Percentiles rank a stretch among this genome's conserved stretches.
Conservation (phyloP, 140 eudicot species). For the Bidens hawaiensis region DNA sequence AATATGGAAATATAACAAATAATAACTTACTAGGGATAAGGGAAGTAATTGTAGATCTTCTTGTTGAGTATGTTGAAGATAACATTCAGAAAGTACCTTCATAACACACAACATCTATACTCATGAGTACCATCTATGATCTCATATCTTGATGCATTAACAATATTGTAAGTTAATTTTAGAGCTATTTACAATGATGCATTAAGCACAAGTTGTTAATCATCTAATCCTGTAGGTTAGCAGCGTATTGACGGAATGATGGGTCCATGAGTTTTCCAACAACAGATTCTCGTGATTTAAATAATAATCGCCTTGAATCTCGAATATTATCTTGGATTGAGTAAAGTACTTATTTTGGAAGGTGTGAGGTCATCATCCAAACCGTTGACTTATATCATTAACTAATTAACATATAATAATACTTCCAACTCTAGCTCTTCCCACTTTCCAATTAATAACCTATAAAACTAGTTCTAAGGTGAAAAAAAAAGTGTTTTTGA, state of each 20-base stretch:
- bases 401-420: too few species aligned
- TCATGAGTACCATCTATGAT: not conserved
- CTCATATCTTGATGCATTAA: not conserved
- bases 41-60: constrained; percentile 97
- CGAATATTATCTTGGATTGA: too few species aligned
- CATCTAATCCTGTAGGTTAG: too few species aligned
- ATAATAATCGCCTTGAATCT: too few species aligned
- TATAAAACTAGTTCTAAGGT: not conserved
- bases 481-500: too few species aligned
- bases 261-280: too few species aligned
- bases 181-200: too few species aligned
- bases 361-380: not conserved
- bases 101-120: constrained; percentile 2
- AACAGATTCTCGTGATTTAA: too few species aligned
- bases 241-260: too few species aligned
- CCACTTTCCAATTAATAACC: too few species aligned
- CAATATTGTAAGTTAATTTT: not conserved
- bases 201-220: too few species aligned
- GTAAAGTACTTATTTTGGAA: not conserved
- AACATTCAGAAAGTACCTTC: constrained; percentile 89
- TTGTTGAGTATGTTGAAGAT: constrained; percentile 95
- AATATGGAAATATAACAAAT: not conserved
- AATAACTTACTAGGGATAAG: constrained; percentile 85
- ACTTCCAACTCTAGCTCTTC: not conserved
- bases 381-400: not conserved